A percentile compares a stretch with the other conserved stretches of the same genome.
phyloP scores from a whole-genome alignment of 805 yeast genomes.

The Candida verbasci region DNA sequence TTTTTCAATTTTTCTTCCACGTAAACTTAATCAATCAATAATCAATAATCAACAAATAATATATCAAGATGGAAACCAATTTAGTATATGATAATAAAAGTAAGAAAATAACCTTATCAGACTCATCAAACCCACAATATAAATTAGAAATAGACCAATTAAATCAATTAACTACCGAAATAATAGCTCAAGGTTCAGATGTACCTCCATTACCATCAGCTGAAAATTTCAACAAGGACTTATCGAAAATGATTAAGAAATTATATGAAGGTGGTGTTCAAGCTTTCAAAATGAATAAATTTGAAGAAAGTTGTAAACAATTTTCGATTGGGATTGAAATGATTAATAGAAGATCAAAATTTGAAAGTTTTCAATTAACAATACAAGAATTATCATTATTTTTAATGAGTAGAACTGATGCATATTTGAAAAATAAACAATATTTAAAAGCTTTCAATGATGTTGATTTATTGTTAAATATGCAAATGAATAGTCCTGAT shows the following conservation, averaged over 20 bases:
- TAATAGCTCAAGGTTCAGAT: slow-evolving; percentile 40
- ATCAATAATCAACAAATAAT: too few relatives aligned
- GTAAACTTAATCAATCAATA: background rate
- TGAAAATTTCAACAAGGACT: slow-evolving; percentile 51
- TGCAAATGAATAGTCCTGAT: slow-evolving; percentile 60
- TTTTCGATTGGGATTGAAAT: slow-evolving; percentile 64
- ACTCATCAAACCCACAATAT: slow-evolving; percentile 21
- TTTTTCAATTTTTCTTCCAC: slow-evolving; percentile 1
- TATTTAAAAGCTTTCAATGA: slow-evolving; percentile 63
- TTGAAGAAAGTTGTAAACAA: slow-evolving; percentile 59
- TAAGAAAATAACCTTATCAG: slow-evolving; percentile 20
- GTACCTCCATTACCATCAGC: slow-evolving; percentile 54
- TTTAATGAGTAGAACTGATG: slow-evolving; percentile 68
- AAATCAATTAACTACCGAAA: slow-evolving; percentile 31
- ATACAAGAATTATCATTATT: slow-evolving; percentile 64
- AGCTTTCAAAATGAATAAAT: slow-evolving; percentile 51
- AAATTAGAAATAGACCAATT: slow-evolving; percentile 41
- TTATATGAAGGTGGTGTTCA: slow-evolving; percentile 61
- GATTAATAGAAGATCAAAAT: slow-evolving; percentile 63
- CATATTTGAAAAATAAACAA: slow-evolving; percentile 51
- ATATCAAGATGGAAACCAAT: background rate
- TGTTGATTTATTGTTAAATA: slow-evolving; percentile 58
- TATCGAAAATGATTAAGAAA: slow-evolving; percentile 57
- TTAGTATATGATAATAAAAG: slow-evolving; percentile 23
- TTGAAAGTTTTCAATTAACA: slow-evolving; percentile 70